phyloP scores from a whole-genome alignment of 345 rosid genomes.

The Eucalyptus coolabah region DNA sequence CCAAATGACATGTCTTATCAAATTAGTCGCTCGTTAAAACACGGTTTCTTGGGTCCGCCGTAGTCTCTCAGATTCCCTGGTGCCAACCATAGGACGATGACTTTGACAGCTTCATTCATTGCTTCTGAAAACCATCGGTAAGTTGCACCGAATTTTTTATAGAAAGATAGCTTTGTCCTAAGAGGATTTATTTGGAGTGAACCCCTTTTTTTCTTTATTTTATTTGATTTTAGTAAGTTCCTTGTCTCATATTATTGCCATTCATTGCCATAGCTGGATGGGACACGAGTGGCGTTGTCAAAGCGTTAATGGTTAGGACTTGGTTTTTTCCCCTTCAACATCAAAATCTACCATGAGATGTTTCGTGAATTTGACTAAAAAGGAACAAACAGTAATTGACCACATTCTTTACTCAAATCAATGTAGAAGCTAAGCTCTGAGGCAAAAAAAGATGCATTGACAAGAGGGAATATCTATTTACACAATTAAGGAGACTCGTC shows the following conservation, averaged over 20 bases:
- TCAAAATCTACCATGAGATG: not conserved
- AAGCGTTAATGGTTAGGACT: not conserved
- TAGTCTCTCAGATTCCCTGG: not conserved
- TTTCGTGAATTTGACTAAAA: not conserved
- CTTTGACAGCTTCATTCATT: not conserved
- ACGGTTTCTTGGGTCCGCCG: not conserved
- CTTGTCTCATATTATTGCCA: not conserved
- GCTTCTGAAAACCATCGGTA: not conserved
- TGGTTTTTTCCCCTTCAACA: not conserved
- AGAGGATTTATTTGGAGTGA: not conserved
- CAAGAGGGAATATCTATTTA: not conserved
- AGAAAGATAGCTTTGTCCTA: not conserved
- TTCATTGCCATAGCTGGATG: not conserved
- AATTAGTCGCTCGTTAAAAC: not conserved
- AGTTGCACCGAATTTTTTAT: not conserved
- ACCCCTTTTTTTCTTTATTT: not conserved
- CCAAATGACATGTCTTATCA: not conserved
- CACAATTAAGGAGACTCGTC: not conserved
- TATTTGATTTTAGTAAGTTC: not conserved
- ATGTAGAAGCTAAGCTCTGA: not conserved
- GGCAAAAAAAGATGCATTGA: not conserved
- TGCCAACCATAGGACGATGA: not conserved
- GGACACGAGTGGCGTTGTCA: not conserved
- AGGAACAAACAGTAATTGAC: not conserved
- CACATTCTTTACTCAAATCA: not conserved